Percentiles rank a stretch among this genome's conserved stretches.
Conservation (phyloP, 2,329 filamentous ascomycete genomes). For the Stagonosporopsis vannaccii region DNA sequence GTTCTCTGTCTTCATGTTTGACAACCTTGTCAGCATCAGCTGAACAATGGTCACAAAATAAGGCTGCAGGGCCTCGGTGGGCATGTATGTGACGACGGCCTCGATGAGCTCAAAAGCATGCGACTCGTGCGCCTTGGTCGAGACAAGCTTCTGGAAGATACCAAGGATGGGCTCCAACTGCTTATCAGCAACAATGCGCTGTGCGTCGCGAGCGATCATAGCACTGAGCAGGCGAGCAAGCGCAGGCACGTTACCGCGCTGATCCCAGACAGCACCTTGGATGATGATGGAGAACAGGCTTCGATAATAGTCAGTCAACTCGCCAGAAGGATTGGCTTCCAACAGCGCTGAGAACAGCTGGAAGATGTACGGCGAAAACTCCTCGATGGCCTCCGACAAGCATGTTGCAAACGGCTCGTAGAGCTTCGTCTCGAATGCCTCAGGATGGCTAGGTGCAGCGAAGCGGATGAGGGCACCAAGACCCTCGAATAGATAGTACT, state of each 20-base stretch:
- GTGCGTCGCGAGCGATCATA: constrained; percentile 78
- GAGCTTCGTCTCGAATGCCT: constrained; percentile 78
- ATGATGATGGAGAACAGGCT: constrained; percentile 80
- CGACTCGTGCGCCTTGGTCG: constrained; percentile 81
- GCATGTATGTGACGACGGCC: constrained; percentile 74
- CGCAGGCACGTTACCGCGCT: constrained; percentile 89
- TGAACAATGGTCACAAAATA: constrained; percentile 84
- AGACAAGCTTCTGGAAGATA: constrained; percentile 91
- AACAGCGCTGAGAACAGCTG: constrained; percentile 91
- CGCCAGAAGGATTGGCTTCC: constrained; percentile 81
- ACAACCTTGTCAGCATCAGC: constrained; percentile 77
- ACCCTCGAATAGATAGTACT: constrained; percentile 98
- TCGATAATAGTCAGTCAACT: constrained; percentile 82
- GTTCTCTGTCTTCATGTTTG: constrained; percentile 79
- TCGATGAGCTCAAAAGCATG: constrained; percentile 93
- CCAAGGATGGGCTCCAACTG: constrained; percentile 89
- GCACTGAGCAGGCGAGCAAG: constrained; percentile 84
- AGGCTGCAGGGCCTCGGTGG: constrained; percentile 74
- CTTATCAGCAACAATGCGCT: constrained; percentile 76
- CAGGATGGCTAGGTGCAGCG: constrained; percentile 72
- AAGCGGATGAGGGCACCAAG: constrained; percentile 86
- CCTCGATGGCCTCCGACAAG: constrained; percentile 82
- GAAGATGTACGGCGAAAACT: constrained; percentile 97
- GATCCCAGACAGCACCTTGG: constrained; percentile 86
- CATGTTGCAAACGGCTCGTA: constrained; percentile 85